A percentile compares a stretch with the other conserved stretches of the same genome.
These are phyloP conservation scores for Coccinonectria pachysandricola DNA, from an alignment of 2,329 filamentous ascomycete species.

Conservation along the genomic window DNA sequence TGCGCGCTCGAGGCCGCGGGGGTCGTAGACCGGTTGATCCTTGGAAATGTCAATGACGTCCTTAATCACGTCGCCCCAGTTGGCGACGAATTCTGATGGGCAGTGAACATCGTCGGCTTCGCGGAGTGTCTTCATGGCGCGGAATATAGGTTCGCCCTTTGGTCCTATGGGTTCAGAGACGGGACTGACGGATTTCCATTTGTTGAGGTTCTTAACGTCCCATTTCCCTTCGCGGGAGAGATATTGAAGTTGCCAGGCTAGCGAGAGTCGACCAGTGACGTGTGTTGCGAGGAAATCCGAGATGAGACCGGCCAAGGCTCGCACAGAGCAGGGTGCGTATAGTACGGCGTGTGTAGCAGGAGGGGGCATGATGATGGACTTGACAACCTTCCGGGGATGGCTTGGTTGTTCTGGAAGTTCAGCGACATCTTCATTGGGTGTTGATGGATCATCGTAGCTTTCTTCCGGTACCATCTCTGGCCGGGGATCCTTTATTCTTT, in stretches of 20 bases:
- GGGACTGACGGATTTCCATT: slow-evolving; percentile 73
- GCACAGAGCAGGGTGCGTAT: slow-evolving; percentile 66
- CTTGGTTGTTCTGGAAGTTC: slow-evolving; percentile 37
- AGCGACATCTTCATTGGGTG: slow-evolving; percentile 31
- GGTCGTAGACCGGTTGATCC: slow-evolving; percentile 82
- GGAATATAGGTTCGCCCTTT: slow-evolving; percentile 50
- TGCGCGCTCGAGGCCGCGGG: slow-evolving; percentile 53
- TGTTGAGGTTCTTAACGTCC: slow-evolving; percentile 93
- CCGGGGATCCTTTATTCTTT: slow-evolving; percentile 9
- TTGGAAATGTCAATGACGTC: slow-evolving; percentile 87
- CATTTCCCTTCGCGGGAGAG: slow-evolving; percentile 87
- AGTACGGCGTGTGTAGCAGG: slow-evolving; percentile 78
- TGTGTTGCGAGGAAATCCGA: slow-evolving; percentile 69
- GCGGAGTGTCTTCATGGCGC: slow-evolving; percentile 85
- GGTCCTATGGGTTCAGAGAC: slow-evolving; percentile 67
- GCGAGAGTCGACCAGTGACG: slow-evolving; percentile 66
- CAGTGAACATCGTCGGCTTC: slow-evolving; percentile 80
- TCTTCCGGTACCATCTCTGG: slow-evolving; percentile 11
- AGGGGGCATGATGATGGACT: slow-evolving; percentile 59
- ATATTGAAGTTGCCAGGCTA: slow-evolving; percentile 86
- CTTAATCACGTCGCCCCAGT: slow-evolving; percentile 57
- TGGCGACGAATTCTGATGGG: slow-evolving; percentile 58
- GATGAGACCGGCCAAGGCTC: slow-evolving; percentile 69
- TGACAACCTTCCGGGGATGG: slow-evolving; percentile 46
- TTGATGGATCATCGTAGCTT: slow-evolving; percentile 28